These are phyloP conservation scores for Magnolia kwangsiensis DNA, from an alignment of 164 flowering plant genomes.

Conservation along the genomic window DNA sequence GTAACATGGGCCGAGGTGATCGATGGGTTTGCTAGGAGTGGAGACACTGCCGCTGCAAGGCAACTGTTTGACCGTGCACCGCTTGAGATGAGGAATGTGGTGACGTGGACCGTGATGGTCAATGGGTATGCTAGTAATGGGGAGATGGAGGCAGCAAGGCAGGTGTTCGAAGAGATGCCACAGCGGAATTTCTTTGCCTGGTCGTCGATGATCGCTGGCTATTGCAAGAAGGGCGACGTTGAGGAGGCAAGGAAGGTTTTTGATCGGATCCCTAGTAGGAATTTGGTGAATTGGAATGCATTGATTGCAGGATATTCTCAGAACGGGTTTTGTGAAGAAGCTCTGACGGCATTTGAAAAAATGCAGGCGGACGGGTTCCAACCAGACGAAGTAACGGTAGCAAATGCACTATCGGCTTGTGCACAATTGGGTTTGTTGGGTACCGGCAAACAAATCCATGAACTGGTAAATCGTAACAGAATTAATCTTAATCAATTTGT, in stretches of 20 bases:
- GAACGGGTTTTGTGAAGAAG: conserved; percentile 66
- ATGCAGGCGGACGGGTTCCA: conserved; percentile 60
- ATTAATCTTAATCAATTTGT: conserved; percentile 57
- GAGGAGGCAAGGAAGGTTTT: conserved; percentile 51
- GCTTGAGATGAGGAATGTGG: conserved; percentile 47
- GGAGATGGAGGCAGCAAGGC: conserved; percentile 62
- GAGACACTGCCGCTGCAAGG: conserved; percentile 52
- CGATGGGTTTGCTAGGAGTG: conserved; percentile 50
- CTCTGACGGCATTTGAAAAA: conserved; percentile 41
- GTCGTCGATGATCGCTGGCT: conserved; percentile 77
- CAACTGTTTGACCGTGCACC: conserved; percentile 49
- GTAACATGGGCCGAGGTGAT: conserved; percentile 75
- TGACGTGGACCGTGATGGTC: conserved; percentile 79
- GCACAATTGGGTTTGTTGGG: conserved; percentile 58
- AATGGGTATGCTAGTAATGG: conserved; percentile 66
- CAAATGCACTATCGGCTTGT: conserved; percentile 65
- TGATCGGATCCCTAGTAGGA: conserved; percentile 40
- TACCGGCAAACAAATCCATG: conserved; percentile 56
- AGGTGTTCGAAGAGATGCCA: conserved; percentile 60
- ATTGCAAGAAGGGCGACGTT: conserved; percentile 55
- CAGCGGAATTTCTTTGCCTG: conserved; percentile 55
- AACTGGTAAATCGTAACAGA: conserved; percentile 25
- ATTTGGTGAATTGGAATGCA: conserved; percentile 75
- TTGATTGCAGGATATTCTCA: conserved; percentile 64
- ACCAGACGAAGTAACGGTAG: conserved; percentile 61